These are phyloP conservation scores for Pisolithus sp. DNA, from an alignment of 768 basidiomycete species.

Conservation along the genomic window DNA sequence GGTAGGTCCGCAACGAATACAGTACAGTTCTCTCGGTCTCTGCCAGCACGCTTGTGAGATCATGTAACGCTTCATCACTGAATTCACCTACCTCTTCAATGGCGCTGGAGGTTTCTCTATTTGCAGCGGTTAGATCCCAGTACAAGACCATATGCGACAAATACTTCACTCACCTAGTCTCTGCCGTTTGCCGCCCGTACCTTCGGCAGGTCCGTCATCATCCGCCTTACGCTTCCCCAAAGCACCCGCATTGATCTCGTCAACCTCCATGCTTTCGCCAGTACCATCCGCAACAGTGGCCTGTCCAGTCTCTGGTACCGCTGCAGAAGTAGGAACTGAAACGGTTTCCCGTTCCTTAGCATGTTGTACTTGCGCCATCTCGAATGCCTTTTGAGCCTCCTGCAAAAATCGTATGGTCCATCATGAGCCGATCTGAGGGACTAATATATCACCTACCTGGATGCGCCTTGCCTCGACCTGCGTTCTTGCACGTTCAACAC, in stretches of 20 bases:
- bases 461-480: slow-evolving; percentile 58
- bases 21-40: slow-evolving; percentile 93
- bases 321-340: slow-evolving; percentile 19
- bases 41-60: slow-evolving; percentile 21
- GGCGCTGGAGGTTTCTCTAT: slow-evolving; percentile 41
- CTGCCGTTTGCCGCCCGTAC: slow-evolving; percentile 54
- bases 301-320: slow-evolving; percentile 7
- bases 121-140: background rate
- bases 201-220: slow-evolving; percentile 34
- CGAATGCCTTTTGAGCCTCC: slow-evolving; percentile 59
- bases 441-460: slow-evolving; percentile 41
- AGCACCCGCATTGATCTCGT: slow-evolving; percentile 26
- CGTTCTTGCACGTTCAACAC: slow-evolving; percentile 57
- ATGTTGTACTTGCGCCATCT: slow-evolving; percentile 37
- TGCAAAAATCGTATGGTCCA: slow-evolving; percentile 17
- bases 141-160: background rate
- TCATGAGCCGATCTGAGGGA: background rate
- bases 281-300: slow-evolving; percentile 3
- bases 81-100: slow-evolving; percentile 50
- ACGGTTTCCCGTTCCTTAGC: slow-evolving; percentile 36
- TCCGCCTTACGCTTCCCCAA: slow-evolving; percentile 62
- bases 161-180: slow-evolving; percentile 44
- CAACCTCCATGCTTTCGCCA: slow-evolving; percentile 38
- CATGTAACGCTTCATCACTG: background rate
- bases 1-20: slow-evolving; percentile 80